phyloP scores from a whole-genome alignment of 495 filamentous ascomycete species.

The Xylaria nigripes region DNA sequence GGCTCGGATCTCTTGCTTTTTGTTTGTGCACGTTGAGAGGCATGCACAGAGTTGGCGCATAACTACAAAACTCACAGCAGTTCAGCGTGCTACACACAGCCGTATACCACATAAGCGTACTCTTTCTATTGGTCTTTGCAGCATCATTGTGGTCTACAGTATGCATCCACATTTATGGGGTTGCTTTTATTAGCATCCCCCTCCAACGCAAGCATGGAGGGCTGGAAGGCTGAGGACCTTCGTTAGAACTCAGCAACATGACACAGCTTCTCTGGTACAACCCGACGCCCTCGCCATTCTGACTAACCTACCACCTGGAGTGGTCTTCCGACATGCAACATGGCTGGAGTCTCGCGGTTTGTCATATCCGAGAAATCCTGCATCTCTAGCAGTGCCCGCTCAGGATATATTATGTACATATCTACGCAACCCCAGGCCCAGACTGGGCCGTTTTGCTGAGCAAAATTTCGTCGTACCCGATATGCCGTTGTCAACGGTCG shows the following conservation, averaged over 20 bases:
- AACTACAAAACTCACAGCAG: neutral
- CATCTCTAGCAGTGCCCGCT: neutral
- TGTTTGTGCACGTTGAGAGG: neutral
- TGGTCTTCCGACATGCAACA: conserved; percentile 4
- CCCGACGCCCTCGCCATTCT: neutral
- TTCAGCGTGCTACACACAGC: neutral
- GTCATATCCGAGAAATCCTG: conserved; percentile 1
- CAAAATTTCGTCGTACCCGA: neutral
- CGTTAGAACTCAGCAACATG: neutral
- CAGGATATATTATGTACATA: no score
- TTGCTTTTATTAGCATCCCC: conserved; percentile 12
- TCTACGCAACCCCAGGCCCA: neutral
- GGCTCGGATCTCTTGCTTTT: conserved; percentile 5
- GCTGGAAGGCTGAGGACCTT: neutral
- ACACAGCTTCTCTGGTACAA: neutral
- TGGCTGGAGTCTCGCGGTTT: conserved; percentile 1
- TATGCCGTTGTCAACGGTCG: neutral
- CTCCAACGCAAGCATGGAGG: neutral
- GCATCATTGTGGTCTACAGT: neutral
- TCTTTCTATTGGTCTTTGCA: neutral
- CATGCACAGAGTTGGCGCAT: neutral
- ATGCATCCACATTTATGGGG: neutral
- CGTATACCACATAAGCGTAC: neutral
- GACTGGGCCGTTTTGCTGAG: neutral
- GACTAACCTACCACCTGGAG: neutral